phyloP scores from a whole-genome alignment of 345 rosid species.

The Adansonia digitata region DNA sequence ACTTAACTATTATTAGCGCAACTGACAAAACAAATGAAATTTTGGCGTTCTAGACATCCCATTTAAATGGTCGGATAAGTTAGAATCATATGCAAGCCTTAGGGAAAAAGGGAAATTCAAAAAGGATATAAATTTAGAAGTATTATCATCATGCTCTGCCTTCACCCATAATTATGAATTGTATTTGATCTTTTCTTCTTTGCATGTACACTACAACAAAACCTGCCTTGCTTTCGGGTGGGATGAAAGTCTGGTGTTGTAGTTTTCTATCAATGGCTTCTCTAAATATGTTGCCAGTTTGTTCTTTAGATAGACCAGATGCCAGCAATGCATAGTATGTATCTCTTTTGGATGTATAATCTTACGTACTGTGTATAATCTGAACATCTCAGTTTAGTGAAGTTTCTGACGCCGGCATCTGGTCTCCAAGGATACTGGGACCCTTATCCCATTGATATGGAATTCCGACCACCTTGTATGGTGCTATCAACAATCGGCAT shows the following conservation, averaged over 20 bases:
- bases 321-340: background rate
- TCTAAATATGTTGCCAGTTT: background rate
- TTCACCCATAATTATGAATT: background rate
- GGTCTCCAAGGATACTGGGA: slow-evolving; percentile 97
- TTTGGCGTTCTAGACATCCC: background rate
- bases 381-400: slow-evolving; percentile 60
- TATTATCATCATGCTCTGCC: background rate
- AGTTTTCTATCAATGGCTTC: background rate
- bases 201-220: background rate
- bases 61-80: background rate
- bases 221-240: background rate
- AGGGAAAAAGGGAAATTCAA: background rate
- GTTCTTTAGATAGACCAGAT: background rate
- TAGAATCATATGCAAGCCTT: background rate
- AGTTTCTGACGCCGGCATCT: slow-evolving; percentile 80
- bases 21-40: background rate
- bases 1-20: background rate
- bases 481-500: slow-evolving; percentile 90
- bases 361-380: background rate
- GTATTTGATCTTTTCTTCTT: background rate
- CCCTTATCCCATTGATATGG: slow-evolving; percentile 96
- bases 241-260: background rate
- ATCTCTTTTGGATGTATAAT: background rate
- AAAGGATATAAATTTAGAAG: background rate
- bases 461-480: slow-evolving; percentile 91